Conservation (phyloP, 1,284 basidiomycete genomes). For the Rhodotorula glutinis region DNA sequence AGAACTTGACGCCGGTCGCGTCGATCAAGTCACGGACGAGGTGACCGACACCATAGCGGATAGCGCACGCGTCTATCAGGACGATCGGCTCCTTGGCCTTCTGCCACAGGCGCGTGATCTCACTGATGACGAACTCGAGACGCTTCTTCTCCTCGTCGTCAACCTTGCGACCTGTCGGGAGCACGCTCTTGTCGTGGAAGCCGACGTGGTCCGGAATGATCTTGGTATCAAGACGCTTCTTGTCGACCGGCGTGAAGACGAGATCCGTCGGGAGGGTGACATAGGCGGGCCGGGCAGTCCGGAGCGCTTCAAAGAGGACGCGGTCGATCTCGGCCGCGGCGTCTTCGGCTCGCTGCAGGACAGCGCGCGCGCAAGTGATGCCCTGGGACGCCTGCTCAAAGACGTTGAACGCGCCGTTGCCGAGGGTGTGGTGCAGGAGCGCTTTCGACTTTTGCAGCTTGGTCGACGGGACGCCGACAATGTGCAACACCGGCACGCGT, state of each 20-base stretch:
- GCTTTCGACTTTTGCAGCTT: conserved; percentile 58
- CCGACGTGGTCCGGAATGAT: conserved; percentile 47
- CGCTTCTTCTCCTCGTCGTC: conserved; percentile 19
- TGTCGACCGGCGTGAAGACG: conserved; percentile 50
- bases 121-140: conserved; percentile 63
- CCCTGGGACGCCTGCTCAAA: conserved; percentile 73
- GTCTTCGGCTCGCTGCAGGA: conserved; percentile 56
- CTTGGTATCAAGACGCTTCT: conserved; percentile 62
- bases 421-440: conserved; percentile 58
- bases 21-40: conserved; percentile 68
- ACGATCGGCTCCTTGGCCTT: conserved; percentile 68
- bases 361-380: conserved; percentile 68
- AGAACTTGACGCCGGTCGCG: conserved; percentile 66
- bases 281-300: conserved; percentile 73
- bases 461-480: conserved; percentile 82
- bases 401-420: conserved; percentile 63
- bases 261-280: conserved; percentile 83
- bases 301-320: conserved; percentile 70
- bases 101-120: conserved; percentile 65
- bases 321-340: conserved; percentile 75
- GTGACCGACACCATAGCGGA: conserved; percentile 69
- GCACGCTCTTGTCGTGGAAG: conserved; percentile 16
- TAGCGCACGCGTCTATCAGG: conserved; percentile 80
- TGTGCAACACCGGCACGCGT: conserved; percentile 85
- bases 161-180: conserved; percentile 32